Conservation (phyloP, 1,284 basidiomycete genomes). For the Rhodotorula sp. region DNA sequence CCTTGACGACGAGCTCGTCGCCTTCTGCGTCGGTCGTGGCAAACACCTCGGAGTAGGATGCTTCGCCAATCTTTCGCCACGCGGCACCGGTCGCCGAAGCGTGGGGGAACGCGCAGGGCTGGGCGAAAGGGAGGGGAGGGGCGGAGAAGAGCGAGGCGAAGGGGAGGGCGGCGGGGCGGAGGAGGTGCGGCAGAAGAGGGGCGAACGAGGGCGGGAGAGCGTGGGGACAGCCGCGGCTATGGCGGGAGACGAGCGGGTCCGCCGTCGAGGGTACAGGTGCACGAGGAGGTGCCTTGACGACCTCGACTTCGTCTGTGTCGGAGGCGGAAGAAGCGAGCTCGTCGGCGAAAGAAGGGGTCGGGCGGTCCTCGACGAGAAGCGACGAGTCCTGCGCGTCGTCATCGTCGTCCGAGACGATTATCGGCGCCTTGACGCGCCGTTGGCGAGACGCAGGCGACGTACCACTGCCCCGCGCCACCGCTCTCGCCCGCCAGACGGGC, state of each 20-base stretch:
- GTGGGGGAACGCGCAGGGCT: conserved; percentile 4
- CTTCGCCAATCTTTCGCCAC: conserved; percentile 84
- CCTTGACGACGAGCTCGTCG: conserved; percentile 74
- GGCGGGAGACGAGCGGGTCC: not conserved
- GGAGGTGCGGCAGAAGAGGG: not conserved
- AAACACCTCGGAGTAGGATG: conserved; percentile 97
- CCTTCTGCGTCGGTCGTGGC: conserved; percentile 59
- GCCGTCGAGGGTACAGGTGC: not conserved
- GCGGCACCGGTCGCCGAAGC: not conserved
- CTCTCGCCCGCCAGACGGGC: not conserved
- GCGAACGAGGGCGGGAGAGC: not conserved
- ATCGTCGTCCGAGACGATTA: not conserved
- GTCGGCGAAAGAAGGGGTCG: not conserved
- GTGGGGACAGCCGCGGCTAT: not conserved
- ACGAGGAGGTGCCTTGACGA: not conserved
- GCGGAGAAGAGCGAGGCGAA: conserved; percentile 4
- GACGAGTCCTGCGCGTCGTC: not conserved
- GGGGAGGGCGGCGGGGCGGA: conserved; percentile 6
- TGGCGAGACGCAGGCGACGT: not conserved
- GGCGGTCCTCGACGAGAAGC: not conserved
- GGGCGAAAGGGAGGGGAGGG: conserved; percentile 23
- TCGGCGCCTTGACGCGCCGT: too few relatives aligned
- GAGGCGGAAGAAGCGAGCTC: not conserved
- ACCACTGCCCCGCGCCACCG: not conserved
- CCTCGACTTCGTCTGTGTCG: not conserved